Evolutionary conservation across 768 basidiomycete genomes (phyloP).

Genomic region (Mycena vitilis): DNA sequence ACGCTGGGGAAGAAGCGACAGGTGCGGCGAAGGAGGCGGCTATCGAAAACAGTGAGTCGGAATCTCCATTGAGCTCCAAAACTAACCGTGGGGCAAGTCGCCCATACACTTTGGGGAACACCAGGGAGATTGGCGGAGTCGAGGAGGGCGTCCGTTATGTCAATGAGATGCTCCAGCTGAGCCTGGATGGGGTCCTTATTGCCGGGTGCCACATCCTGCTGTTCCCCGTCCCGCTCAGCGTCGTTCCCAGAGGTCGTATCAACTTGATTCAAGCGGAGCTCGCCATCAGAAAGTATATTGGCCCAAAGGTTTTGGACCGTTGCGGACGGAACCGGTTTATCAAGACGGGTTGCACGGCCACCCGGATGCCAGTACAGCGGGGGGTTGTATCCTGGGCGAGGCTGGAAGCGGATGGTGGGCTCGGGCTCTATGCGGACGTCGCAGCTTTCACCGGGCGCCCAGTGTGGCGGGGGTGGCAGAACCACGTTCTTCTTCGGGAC

Average conservation of each 20-base stretch:
- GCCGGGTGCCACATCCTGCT: background rate
- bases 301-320: background rate
- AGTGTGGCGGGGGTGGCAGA: background rate
- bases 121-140: conserved; percentile 16
- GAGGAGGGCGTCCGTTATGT: conserved; percentile 19
- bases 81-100: conserved; percentile 28
- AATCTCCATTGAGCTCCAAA: background rate
- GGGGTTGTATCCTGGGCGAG: conserved; percentile 23
- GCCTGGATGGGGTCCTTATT: conserved; percentile 17
- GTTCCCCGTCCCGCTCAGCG: background rate
- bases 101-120: conserved; percentile 21
- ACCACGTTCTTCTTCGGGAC: conserved; percentile 1
- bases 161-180: conserved; percentile 22
- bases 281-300: conserved; percentile 6
- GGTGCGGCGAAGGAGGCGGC: conserved; percentile 24
- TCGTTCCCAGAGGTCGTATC: background rate
- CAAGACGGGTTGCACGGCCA: conserved; percentile 17
- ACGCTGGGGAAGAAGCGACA: conserved; percentile 6
- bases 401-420: conserved; percentile 16
- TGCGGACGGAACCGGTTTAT: background rate
- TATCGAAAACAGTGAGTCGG: background rate
- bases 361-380: conserved; percentile 18
- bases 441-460: conserved; percentile 16
- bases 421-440: conserved; percentile 21
- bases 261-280: conserved; percentile 12